phyloP scores from a whole-genome alignment of 2,329 filamentous ascomycete genomes.

The Monosporascus sp. region DNA sequence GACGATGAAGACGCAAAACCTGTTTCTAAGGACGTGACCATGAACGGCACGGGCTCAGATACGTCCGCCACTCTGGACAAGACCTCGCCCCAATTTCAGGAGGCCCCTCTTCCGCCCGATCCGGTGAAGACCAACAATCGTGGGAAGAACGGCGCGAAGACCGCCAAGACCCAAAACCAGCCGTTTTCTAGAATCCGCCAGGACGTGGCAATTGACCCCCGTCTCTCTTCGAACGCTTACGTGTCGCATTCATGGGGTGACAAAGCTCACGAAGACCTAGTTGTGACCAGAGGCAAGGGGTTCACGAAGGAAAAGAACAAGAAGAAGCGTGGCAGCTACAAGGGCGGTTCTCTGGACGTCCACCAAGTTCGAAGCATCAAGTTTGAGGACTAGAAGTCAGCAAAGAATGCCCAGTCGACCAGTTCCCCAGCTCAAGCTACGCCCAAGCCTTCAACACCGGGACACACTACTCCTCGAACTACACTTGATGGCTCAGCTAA shows the following conservation, averaged over 20 bases:
- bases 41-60: slow-evolving; percentile 31
- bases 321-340: slow-evolving; percentile 87
- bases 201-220: slow-evolving; percentile 62
- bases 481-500: background rate
- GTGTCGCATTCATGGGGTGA: slow-evolving; percentile 83
- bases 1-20: slow-evolving; percentile 30
- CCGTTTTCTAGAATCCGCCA: slow-evolving; percentile 75
- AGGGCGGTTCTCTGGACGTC: slow-evolving; percentile 83
- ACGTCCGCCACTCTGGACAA: slow-evolving; percentile 45
- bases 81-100: slow-evolving; percentile 44
- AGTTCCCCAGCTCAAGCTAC: background rate
- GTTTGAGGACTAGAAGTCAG: slow-evolving; percentile 72
- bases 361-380: slow-evolving; percentile 79
- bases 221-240: slow-evolving; percentile 74
- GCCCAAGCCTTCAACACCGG: background rate
- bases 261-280: slow-evolving; percentile 79
- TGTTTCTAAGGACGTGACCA: slow-evolving; percentile 16
- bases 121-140: slow-evolving; percentile 40
- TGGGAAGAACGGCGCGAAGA: slow-evolving; percentile 25
- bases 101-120: slow-evolving; percentile 50
- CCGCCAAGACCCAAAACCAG: slow-evolving; percentile 51
- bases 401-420: slow-evolving; percentile 1
- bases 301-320: slow-evolving; percentile 99
- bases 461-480: background rate
- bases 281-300: slow-evolving; percentile 88